Percentiles rank a stretch among this genome's conserved stretches.
Conservation (phyloP, 2,329 filamentous ascomycete genomes). For the Diaporthe capsici region DNA sequence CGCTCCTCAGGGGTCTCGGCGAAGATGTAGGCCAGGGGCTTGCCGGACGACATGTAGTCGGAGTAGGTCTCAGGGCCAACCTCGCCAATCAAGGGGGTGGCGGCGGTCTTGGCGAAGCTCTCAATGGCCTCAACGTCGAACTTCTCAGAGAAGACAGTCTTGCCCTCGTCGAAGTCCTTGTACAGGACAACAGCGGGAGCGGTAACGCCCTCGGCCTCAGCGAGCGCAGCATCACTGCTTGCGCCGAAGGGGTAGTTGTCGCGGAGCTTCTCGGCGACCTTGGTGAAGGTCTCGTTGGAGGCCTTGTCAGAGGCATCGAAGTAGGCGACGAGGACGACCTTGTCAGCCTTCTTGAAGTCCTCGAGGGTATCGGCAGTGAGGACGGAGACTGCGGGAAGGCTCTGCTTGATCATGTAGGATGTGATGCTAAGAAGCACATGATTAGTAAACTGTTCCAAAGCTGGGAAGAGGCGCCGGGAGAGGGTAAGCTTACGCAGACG, state of each 20-base stretch:
- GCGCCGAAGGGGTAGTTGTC: constrained; percentile 95
- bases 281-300: constrained; percentile 86
- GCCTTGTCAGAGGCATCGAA: constrained; percentile 84
- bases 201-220: constrained; percentile 91
- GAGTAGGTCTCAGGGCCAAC: constrained; percentile 97
- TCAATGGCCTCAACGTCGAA: constrained; percentile 86
- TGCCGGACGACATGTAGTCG: constrained; percentile 91
- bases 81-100: constrained; percentile 93
- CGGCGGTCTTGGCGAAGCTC: constrained; percentile 85
- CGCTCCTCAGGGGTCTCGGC: constrained; percentile 93
- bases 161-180: constrained; percentile 98
- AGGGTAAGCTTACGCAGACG: constrained; percentile 71
- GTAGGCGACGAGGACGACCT: constrained; percentile 94
- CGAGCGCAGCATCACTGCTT: constrained; percentile 84
- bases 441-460: constrained; percentile 7
- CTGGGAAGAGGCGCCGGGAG: background rate
- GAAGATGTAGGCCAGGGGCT: constrained; percentile 98
- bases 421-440: constrained; percentile 64
- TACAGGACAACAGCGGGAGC: constrained; percentile 92
- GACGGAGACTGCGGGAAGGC: constrained; percentile 89
- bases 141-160: constrained; percentile 84
- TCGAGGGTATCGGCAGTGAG: constrained; percentile 87
- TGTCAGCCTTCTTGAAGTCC: constrained; percentile 98
- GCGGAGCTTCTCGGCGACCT: constrained; percentile 81
- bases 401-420: constrained; percentile 98